Evolutionary conservation across 139 green algal genomes (phyloP), one percentile per base, ranked within the genome.

Genomic region (Haematococcus lacustris): DNA sequence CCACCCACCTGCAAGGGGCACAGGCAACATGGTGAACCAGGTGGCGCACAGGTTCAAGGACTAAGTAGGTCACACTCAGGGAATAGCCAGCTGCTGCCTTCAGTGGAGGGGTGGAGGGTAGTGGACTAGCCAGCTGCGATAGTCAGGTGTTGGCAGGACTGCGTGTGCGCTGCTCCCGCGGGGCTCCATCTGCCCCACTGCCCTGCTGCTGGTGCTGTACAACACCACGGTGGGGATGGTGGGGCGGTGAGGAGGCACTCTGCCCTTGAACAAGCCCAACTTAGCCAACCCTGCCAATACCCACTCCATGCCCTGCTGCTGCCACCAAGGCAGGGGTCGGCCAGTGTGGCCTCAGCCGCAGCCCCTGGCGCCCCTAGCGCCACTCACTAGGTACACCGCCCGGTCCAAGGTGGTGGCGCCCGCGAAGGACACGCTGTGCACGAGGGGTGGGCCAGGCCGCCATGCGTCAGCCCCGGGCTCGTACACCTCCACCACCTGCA

Each of bases 401-500:
- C 57, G 23, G 0, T 43, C 50, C 23, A 85, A 28, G 21, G 75
- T 2, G 7, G 77, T 73, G 3, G 30, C 61, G 21, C 63, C 80
- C 6, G 83, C 74, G 67, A 88, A 85, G 38, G 76, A 84, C 66
- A 86, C 62, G 3, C 74, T 71, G 38, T 76, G 62, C 13, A 76
- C 71, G 78, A 91, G 75, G 0, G 71, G 38, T 2, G 77, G 78
- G 0, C 80, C 84, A 2, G 40, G n/a, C 5, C 39, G 32, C 88
- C 88, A 92, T 33, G 39, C 26, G 71, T 92, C 82, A 17, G 37
- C 61, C 0, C 17, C 39, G 0, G 78, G 74, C 50, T 88, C 70
- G 66, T 92, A 92, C 53, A 87, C 38, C 53, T 64, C 53, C 9
- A 83, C 74, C n/a, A n/a, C n/a, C n/a, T n/a, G n/a, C n/a, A n/a